Evolutionary conservation across 2,329 filamentous ascomycete species (phyloP).

Genomic region (Cadophora malorum): DNA sequence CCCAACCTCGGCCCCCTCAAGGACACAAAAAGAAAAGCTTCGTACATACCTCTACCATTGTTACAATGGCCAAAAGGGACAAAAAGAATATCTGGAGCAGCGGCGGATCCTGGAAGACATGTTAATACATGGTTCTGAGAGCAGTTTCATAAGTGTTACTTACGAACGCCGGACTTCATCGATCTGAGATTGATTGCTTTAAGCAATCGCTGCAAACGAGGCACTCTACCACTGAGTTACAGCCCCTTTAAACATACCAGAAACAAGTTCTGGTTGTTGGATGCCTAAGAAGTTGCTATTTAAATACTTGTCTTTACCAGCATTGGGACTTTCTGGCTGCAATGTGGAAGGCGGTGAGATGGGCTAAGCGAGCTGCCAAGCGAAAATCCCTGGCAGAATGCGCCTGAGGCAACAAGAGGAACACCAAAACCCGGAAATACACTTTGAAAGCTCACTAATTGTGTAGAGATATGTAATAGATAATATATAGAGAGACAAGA

Average conservation of each 20-base stretch:
- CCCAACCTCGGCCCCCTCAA: background rate
- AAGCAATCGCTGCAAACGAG: slow-evolving; percentile 18
- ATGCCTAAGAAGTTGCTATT: background rate
- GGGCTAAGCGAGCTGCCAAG: background rate
- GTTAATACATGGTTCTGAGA: slow-evolving; percentile 16
- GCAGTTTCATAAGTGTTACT: slow-evolving; percentile 12
- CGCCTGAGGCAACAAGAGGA: background rate
- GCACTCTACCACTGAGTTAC: slow-evolving; percentile 26
- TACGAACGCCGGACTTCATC: slow-evolving; percentile 25
- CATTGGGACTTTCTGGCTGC: background rate
- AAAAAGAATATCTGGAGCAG: slow-evolving; percentile 16
- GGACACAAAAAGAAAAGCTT: background rate
- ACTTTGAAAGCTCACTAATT: too few species aligned
- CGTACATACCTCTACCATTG: background rate
- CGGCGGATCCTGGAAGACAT: slow-evolving; percentile 19
- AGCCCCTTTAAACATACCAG: slow-evolving; percentile 11
- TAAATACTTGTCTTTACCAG: background rate
- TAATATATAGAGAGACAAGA: too few species aligned
- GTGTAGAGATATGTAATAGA: too few species aligned
- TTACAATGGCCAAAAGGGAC: background rate
- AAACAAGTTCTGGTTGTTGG: background rate
- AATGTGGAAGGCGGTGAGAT: background rate
- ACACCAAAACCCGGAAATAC: background rate
- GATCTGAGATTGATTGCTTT: slow-evolving; percentile 12
- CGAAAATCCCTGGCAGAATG: background rate